A percentile compares a stretch with the other conserved stretches of the same genome.
These are phyloP conservation scores for Saturnispora kantuleensis DNA, from an alignment of 805 yeast species.

Conservation along the genomic window DNA sequence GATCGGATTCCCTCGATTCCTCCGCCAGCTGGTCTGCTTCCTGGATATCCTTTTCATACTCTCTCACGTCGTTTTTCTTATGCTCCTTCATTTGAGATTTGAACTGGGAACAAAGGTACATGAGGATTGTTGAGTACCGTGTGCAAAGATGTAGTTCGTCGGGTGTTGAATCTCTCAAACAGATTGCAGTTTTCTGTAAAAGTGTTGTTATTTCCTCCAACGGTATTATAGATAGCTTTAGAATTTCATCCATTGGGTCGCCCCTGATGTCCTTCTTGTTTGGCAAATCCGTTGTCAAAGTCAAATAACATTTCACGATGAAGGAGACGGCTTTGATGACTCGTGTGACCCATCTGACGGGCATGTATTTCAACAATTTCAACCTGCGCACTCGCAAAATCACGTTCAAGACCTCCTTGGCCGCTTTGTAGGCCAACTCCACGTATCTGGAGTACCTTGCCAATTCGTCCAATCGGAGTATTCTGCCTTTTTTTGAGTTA, in stretches of 20 bases:
- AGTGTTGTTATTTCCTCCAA: constrained; percentile 59
- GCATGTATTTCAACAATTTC: constrained; percentile 63
- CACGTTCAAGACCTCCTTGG: constrained; percentile 64
- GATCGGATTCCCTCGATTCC: neutral
- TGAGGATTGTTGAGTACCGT: constrained; percentile 64
- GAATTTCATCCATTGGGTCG: constrained; percentile 16
- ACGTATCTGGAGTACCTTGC: constrained; percentile 67
- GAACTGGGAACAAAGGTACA: constrained; percentile 71
- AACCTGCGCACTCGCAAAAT: constrained; percentile 61
- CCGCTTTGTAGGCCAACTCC: constrained; percentile 73
- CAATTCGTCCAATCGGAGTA: constrained; percentile 56
- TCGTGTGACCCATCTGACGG: constrained; percentile 86
- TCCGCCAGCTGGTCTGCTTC: constrained; percentile 1
- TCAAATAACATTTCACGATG: constrained; percentile 73
- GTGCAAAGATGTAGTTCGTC: constrained; percentile 82
- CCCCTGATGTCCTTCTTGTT: neutral
- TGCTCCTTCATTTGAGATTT: constrained; percentile 30
- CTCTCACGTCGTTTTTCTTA: constrained; percentile 8
- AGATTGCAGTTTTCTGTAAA: constrained; percentile 63
- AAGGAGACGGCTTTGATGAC: constrained; percentile 85
- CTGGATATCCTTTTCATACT: constrained; percentile 8
- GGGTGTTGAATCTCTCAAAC: constrained; percentile 73
- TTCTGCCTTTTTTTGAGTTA: constrained; percentile 20
- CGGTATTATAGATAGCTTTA: constrained; percentile 55
- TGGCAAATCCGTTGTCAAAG: constrained; percentile 34